These are phyloP conservation scores for Kodamaea kakaduensis DNA, from an alignment of 805 yeast genomes.

Conservation along the genomic window DNA sequence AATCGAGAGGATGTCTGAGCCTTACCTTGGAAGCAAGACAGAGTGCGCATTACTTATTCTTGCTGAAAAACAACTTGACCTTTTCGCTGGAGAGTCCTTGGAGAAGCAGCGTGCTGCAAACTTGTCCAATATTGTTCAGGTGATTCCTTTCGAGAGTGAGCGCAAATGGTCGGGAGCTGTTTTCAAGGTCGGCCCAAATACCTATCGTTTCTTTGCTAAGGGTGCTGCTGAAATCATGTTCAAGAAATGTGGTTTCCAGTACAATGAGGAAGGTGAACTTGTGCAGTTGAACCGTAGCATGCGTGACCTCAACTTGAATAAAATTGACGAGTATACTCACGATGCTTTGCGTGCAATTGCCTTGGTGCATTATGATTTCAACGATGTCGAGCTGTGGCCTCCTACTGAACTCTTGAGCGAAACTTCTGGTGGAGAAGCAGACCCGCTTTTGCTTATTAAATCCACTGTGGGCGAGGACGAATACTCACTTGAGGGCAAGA, in stretches of 20 bases:
- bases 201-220: conserved; percentile 66
- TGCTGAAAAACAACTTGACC: conserved; percentile 54
- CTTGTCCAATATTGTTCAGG: conserved; percentile 48
- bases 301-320: conserved; percentile 29
- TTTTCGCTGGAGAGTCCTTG: conserved; percentile 41
- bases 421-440: conserved; percentile 36
- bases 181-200: conserved; percentile 39
- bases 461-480: conserved; percentile 23
- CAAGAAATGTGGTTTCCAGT: conserved; percentile 47
- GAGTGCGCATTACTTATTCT: conserved; percentile 81
- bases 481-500: conserved; percentile 12
- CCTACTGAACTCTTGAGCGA: conserved; percentile 44
- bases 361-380: conserved; percentile 75
- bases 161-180: conserved; percentile 91
- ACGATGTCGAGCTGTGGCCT: conserved; percentile 55
- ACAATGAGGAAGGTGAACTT: conserved; percentile 26
- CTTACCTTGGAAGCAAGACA: conserved; percentile 87
- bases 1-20: conserved; percentile 38
- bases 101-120: conserved; percentile 32
- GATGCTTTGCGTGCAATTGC: conserved; percentile 85
- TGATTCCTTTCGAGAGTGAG: conserved; percentile 86
- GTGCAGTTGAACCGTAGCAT: conserved; percentile 26
- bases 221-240: conserved; percentile 94
- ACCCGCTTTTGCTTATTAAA: conserved; percentile 30
- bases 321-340: conserved; percentile 56